These are phyloP conservation scores for Pleurotus eryngii DNA, from an alignment of 768 basidiomycete genomes.

Conservation along the genomic window DNA sequence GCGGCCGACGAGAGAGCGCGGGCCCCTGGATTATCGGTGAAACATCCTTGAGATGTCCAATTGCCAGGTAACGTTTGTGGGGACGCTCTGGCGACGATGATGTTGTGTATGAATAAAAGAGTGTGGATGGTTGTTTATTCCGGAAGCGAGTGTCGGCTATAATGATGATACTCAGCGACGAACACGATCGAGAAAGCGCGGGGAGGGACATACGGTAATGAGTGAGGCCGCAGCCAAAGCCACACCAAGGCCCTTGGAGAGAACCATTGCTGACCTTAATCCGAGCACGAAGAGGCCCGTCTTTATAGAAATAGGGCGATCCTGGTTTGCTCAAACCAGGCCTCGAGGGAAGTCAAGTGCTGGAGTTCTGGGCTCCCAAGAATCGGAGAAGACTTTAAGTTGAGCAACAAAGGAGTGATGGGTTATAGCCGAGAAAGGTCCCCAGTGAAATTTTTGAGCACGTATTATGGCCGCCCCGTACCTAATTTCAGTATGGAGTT, in stretches of 20 bases:
- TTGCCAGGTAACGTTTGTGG: conserved; percentile 42
- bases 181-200: conserved; percentile 3
- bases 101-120: conserved; percentile 19
- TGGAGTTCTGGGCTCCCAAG: background rate
- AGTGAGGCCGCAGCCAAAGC: conserved; percentile 29
- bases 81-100: conserved; percentile 39
- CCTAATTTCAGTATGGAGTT: conserved; percentile 2
- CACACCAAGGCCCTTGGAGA: conserved; percentile 22
- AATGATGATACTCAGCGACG: background rate
- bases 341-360: background rate
- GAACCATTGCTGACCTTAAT: conserved; percentile 4
- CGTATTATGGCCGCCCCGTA: conserved; percentile 1
- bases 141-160: conserved; percentile 23
- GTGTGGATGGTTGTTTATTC: conserved; percentile 15
- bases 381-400: conserved; percentile 8
- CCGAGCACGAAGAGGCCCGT: background rate
- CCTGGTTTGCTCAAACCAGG: conserved; percentile 1
- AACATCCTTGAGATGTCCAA: conserved; percentile 62
- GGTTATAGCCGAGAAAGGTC: conserved; percentile 6
- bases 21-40: conserved; percentile 54
- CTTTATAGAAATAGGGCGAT: conserved; percentile 4
- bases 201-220: conserved; percentile 33
- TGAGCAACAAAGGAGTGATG: conserved; percentile 1
- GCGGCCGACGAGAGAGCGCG: conserved; percentile 55
- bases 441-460: background rate